Percentiles rank a stretch among this genome's conserved stretches.
Evolutionary conservation across 2,329 filamentous ascomycete genomes (phyloP).

Genomic region (Fusarium gaditjirri): DNA sequence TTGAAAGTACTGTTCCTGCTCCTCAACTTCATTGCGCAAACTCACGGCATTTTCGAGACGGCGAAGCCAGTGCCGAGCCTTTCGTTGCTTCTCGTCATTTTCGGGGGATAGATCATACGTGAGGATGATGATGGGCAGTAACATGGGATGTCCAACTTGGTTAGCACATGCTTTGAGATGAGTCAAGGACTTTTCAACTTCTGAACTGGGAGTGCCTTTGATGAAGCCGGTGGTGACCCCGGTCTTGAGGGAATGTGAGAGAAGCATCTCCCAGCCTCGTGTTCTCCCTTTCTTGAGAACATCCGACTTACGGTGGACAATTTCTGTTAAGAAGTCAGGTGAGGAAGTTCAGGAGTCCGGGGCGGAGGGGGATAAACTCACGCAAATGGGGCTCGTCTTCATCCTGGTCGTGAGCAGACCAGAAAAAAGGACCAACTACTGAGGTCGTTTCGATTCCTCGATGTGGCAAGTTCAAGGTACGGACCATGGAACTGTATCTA

Average conservation of each 20-base stretch:
- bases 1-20: slow-evolving; percentile 65
- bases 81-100: slow-evolving; percentile 70
- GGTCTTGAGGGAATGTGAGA: slow-evolving; percentile 66
- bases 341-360: neutral
- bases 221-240: slow-evolving; percentile 68
- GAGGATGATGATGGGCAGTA: slow-evolving; percentile 68
- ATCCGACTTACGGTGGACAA: slow-evolving; percentile 73
- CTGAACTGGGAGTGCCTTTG: slow-evolving; percentile 69
- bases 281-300: slow-evolving; percentile 72
- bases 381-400: slow-evolving; percentile 67
- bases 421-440: slow-evolving; percentile 72
- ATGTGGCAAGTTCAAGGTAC: slow-evolving; percentile 63
- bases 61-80: slow-evolving; percentile 71
- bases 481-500: slow-evolving; percentile 67
- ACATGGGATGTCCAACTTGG: slow-evolving; percentile 67
- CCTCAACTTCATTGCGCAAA: slow-evolving; percentile 68
- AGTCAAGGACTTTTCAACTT: slow-evolving; percentile 60
- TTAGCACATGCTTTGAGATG: slow-evolving; percentile 61
- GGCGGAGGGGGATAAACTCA: slow-evolving; percentile 47
- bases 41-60: slow-evolving; percentile 70
- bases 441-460: slow-evolving; percentile 68
- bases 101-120: slow-evolving; percentile 65
- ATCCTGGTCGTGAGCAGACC: slow-evolving; percentile 66
- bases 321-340: slow-evolving; percentile 53
- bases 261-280: slow-evolving; percentile 72